Base-by-base conservation (phyloP, 176 grass and related monocot species). In the Raddia guianensis region DNA sequence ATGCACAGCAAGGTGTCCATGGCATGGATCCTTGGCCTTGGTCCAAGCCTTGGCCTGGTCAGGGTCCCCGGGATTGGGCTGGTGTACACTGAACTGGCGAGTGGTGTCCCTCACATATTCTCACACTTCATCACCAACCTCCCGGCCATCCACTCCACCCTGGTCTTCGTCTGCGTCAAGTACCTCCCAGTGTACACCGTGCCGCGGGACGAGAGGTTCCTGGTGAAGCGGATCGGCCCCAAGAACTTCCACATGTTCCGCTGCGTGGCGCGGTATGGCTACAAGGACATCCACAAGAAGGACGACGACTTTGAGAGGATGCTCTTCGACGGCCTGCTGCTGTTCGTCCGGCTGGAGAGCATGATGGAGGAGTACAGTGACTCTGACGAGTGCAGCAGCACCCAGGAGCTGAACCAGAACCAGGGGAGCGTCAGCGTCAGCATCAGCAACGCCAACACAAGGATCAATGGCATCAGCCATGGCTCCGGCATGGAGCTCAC, bases 121-220 rank as follows among this genome's bases (percentile, higher is more conserved):
- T 93, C 94, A 2, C 94, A 93, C 84, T 97, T 97, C 84, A 87
- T 97, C 60, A 97, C 94, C 65, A 93, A 97, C 55, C 87, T 97
- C 18, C 94, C 91, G 1, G 94, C 91, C 0, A 85, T 97, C 69
- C 94, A 97, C 85, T 90, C 91, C 0, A 87, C 93, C 1, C 83
- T 97, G 59, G 85, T 94, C 4, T 94, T 94, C 16, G 89, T 97
- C 12, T 97, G 88, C 34, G 89, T 97, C 87, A 92, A 97, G 61
- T 94, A 81, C 51, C 89, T 97, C 0, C 89, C 87, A 1, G 91
- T 97, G 13, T 91, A 91, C 82, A 97, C 74, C 0, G 91, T 97
- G 67, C 91, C 89, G 0, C 8, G 16, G 0, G 91, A 90, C 33
- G 94, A 97, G 37, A 53, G 89, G 55, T 87, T 94, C 87, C 70